These are phyloP conservation scores for Fusarium pseudocircinatum DNA, from an alignment of 2,329 filamentous ascomycete genomes.

Conservation along the genomic window DNA sequence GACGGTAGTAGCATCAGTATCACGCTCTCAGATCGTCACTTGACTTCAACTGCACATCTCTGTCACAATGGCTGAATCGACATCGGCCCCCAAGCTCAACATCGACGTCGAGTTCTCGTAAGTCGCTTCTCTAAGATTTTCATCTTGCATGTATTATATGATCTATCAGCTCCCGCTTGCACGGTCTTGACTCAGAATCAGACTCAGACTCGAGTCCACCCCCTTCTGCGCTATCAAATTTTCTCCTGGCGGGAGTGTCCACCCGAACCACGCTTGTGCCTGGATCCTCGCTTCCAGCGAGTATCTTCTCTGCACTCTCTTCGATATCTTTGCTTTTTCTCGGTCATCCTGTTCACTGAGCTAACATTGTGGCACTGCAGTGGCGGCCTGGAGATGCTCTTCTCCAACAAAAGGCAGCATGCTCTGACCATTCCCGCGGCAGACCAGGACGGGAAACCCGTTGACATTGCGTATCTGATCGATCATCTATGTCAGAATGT, in stretches of 20 bases:
- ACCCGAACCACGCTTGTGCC: slow-evolving; percentile 31
- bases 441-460: slow-evolving; percentile 66
- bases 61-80: slow-evolving; percentile 28
- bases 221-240: slow-evolving; percentile 11
- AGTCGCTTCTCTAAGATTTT: slow-evolving; percentile 41
- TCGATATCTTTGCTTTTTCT: slow-evolving; percentile 8
- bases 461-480: slow-evolving; percentile 81
- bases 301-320: slow-evolving; percentile 8
- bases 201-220: slow-evolving; percentile 12
- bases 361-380: slow-evolving; percentile 56
- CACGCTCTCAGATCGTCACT: slow-evolving; percentile 1
- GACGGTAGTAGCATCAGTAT: neutral
- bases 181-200: slow-evolving; percentile 2
- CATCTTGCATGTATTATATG: slow-evolving; percentile 35
- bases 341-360: slow-evolving; percentile 12
- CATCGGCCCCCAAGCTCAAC: slow-evolving; percentile 53
- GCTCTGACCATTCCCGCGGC: slow-evolving; percentile 72
- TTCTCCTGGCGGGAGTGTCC: slow-evolving; percentile 14
- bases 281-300: slow-evolving; percentile 13
- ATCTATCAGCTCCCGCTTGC: slow-evolving; percentile 36
- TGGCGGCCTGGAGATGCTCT: slow-evolving; percentile 94
- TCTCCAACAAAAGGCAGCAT: slow-evolving; percentile 82
- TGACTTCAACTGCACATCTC: slow-evolving; percentile 1
- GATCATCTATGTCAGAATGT: slow-evolving; percentile 79
- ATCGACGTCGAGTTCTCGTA: slow-evolving; percentile 78